phyloP scores from a whole-genome alignment of 768 basidiomycete species.

The Mycena metata region DNA sequence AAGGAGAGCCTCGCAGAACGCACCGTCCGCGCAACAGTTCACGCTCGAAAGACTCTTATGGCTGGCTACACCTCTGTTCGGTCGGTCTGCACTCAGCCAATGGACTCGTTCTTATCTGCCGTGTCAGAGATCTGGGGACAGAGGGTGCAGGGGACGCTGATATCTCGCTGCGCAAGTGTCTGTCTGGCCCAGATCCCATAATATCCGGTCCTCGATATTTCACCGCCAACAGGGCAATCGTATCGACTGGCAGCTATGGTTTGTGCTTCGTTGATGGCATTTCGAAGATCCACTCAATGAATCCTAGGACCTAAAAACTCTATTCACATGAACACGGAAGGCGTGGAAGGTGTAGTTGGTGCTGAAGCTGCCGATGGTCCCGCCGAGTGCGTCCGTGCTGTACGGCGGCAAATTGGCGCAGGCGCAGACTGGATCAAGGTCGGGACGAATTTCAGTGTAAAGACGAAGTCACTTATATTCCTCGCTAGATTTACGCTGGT shows the following conservation, averaged over 20 bases:
- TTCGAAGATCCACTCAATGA: constrained; percentile 4
- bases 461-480: neutral
- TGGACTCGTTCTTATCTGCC: constrained; percentile 1
- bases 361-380: constrained; percentile 72
- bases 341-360: constrained; percentile 68
- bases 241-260: constrained; percentile 74
- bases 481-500: constrained; percentile 62
- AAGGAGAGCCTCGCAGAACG: constrained; percentile 71
- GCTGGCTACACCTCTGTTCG: constrained; percentile 76
- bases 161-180: constrained; percentile 67
- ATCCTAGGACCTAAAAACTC: constrained; percentile 66
- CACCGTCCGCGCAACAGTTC: constrained; percentile 70
- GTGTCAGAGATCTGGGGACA: constrained; percentile 71
- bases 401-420: constrained; percentile 72
- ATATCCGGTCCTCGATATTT: constrained; percentile 77
- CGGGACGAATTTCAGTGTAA: neutral
- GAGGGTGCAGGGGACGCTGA: constrained; percentile 77
- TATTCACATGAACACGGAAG: constrained; percentile 60
- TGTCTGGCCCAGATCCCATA: constrained; percentile 60
- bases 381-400: constrained; percentile 66
- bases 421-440: constrained; percentile 79
- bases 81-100: constrained; percentile 47
- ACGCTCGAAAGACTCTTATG: constrained; percentile 68
- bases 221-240: constrained; percentile 70
- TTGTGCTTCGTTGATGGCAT: constrained; percentile 9